Conservation (phyloP, 306 rosid genomes). For the Cicer judaicum region DNA sequence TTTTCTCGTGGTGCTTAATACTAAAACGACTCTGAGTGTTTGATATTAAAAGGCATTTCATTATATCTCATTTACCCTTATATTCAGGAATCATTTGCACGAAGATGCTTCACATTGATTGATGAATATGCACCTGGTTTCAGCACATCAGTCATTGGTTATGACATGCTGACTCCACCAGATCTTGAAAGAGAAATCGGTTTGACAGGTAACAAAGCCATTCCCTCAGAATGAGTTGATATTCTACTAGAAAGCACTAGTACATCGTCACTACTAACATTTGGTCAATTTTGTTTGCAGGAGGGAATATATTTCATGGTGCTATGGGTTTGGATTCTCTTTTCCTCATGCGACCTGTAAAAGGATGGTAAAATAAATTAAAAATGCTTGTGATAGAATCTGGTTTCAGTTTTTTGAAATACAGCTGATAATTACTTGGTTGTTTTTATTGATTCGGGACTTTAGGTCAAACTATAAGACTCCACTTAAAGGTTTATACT, state of each 20-base stretch:
- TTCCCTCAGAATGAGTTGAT: slow-evolving; percentile 2
- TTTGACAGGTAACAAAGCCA: slow-evolving; percentile 68
- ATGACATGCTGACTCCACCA: slow-evolving; percentile 95
- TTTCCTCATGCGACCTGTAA: slow-evolving; percentile 81
- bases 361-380: slow-evolving; percentile 71
- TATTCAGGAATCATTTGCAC: slow-evolving; percentile 73
- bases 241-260: neutral
- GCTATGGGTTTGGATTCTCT: slow-evolving; percentile 96
- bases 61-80: slow-evolving; percentile 33
- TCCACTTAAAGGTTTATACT: slow-evolving; percentile 70
- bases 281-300: slow-evolving; percentile 46
- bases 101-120: slow-evolving; percentile 72
- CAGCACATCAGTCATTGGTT: slow-evolving; percentile 75
- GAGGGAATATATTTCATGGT: slow-evolving; percentile 93
- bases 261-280: slow-evolving; percentile 14
- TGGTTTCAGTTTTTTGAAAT: slow-evolving; percentile 8
- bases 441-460: slow-evolving; percentile 39
- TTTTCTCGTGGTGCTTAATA: neutral
- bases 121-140: slow-evolving; percentile 95
- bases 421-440: neutral
- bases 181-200: slow-evolving; percentile 96
- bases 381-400: neutral
- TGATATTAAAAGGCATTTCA: slow-evolving; percentile 3
- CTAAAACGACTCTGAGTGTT: slow-evolving; percentile 26
- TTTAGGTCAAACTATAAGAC: slow-evolving; percentile 83